phyloP scores from a whole-genome alignment of 345 rosid genomes.

The Hirschfeldia incana region DNA sequence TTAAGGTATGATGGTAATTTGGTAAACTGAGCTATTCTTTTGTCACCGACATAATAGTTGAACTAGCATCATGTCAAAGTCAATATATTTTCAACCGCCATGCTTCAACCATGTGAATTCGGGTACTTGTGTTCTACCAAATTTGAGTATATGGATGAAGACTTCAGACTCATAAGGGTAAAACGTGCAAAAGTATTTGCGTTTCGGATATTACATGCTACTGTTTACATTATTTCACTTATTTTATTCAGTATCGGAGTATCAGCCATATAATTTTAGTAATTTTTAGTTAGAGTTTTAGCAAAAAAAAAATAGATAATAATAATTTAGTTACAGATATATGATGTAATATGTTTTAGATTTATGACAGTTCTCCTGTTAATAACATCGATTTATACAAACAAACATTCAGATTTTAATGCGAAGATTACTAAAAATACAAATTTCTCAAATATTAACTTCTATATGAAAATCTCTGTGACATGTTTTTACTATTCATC shows the following conservation, averaged over 20 bases:
- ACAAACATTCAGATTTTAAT: not conserved
- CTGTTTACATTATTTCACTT: slow-evolving; percentile 2
- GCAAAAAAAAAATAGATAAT: no score
- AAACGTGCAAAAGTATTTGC: not conserved
- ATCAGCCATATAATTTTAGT: not conserved
- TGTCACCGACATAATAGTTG: slow-evolving; percentile 29
- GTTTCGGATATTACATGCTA: not conserved
- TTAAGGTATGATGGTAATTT: not conserved
- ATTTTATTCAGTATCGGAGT: not conserved
- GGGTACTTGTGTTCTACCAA: slow-evolving; percentile 30
- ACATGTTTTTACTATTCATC: not conserved
- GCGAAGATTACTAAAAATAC: not conserved
- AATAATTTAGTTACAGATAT: not conserved
- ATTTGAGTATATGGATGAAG: slow-evolving; percentile 27
- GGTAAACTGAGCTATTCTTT: not conserved
- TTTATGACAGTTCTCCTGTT: not conserved
- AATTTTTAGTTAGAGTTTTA: not conserved
- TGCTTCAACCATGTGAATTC: not conserved
- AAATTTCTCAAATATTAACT: not conserved
- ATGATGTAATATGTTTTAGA: not conserved
- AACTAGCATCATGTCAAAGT: slow-evolving; percentile 24
- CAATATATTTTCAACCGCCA: slow-evolving; percentile 4
- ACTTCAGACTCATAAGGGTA: slow-evolving; percentile 10
- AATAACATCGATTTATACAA: not conserved
- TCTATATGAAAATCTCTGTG: not conserved